Evolutionary conservation across 257 asterid species (phyloP), one percentile per base, ranked within the genome.

Genomic region (Solanum raphanifolium): DNA sequence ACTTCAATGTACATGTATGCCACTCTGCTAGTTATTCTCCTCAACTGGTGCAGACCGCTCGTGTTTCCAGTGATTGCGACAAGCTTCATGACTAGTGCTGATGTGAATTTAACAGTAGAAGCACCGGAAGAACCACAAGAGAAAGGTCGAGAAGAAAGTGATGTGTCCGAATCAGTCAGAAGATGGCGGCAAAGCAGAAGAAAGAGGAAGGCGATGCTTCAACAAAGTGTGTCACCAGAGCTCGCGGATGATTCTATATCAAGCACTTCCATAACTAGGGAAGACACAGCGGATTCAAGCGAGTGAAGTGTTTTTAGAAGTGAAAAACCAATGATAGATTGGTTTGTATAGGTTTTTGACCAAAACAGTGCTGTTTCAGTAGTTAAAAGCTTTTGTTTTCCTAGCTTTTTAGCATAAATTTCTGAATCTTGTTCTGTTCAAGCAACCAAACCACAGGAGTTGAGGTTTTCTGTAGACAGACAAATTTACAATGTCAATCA

Each of bases 181-280:
- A 92, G 95, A 90, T 91, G 94, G 93, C 92, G 91, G 20, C 84
- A 87, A 6, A 91, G 91, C 36, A 93, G 93, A 25, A 90, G 82
- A 85, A 92, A 89, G 86, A 91, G 95, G 88, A 95, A 92, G 92
- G 96, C 94, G 0, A 95, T 91, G 75, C 88, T 91, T 35, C 87
- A 86, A 16, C 89, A 87, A 3, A 83, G 82, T 78, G 46, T 52
- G 8, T 39, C 79, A 58, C 46, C 88, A 2, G 92, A 90, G 83
- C 23, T 9, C 4, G 7, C 20, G 1, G 84, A 3, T 13, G 92
- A 60, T 48, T 87, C 92, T 1, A 93, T 93, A 65, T 90, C 95
- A 6, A 94, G 95, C 92, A 90, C 90, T 27, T 87, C 85, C 1
- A 13, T 93, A 31, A 86, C 86, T n/a, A 78, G 89, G 34, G 94